A percentile compares a stretch with the other conserved stretches of the same genome.
These are phyloP conservation scores for Petunia hybrid DNA, from an alignment of 305 asterid genomes.

Conservation along the genomic window DNA sequence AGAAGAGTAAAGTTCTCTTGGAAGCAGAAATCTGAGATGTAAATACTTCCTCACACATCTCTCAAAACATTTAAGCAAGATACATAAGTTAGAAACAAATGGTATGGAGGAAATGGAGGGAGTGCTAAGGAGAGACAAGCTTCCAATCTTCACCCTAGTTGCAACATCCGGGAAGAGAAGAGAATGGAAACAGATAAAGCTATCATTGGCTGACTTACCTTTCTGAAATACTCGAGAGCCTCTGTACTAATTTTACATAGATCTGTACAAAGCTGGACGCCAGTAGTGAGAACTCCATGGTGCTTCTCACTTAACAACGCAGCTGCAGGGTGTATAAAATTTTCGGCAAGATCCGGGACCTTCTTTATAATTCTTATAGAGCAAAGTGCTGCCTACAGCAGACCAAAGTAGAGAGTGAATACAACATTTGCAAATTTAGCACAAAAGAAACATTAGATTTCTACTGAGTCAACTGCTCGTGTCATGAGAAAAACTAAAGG, in stretches of 20 bases:
- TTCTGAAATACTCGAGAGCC: slow-evolving; percentile 87
- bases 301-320: slow-evolving; percentile 93
- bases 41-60: slow-evolving; percentile 13
- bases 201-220: slow-evolving; percentile 57
- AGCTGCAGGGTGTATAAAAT: slow-evolving; percentile 82
- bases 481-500: slow-evolving; percentile 9
- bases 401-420: slow-evolving; percentile 42
- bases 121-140: neutral
- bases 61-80: neutral
- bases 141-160: neutral
- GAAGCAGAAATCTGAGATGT: slow-evolving; percentile 20
- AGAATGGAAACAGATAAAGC: neutral
- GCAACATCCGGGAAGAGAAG: slow-evolving; percentile 18
- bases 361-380: slow-evolving; percentile 90
- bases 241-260: slow-evolving; percentile 77
- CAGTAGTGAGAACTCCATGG: slow-evolving; percentile 95
- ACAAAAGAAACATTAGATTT: slow-evolving; percentile 22
- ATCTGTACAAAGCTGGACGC: slow-evolving; percentile 93
- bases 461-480: neutral
- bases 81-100: slow-evolving; percentile 6
- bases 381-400: slow-evolving; percentile 94
- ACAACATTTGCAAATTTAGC: neutral
- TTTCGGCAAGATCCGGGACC: slow-evolving; percentile 98
- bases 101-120: slow-evolving; percentile 6
- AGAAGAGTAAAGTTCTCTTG: neutral